Base-by-base conservation (phyloP, 345 rosid species). In the Aquilaria malaccensis region DNA sequence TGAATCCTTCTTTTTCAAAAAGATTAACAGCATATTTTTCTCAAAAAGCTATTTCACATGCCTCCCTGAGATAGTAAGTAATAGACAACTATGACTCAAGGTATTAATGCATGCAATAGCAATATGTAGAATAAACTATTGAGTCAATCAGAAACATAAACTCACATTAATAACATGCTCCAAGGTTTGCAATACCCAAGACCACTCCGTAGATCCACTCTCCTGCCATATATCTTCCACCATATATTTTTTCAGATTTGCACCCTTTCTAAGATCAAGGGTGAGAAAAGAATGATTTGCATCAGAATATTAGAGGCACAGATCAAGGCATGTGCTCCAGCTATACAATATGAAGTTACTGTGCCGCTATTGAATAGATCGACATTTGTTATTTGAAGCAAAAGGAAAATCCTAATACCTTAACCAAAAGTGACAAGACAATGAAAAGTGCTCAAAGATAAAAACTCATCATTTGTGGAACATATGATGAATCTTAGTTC, bases 151-250 rank as follows among this genome's bases (percentile, higher is more conserved):
- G 1, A 22, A 22, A 14, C 29, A 33, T 46, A 68, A 74, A 73
- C 77, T 77, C 75, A 73, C 68, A 64, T 62, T 70, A 65, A 56
- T 54, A 31, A 76, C 97, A 73, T 89, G 89, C 99, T 87, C 87
- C 85, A 89, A 80, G 79, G 61, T 75, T 60, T 84, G 89, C 52
- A 93, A 71, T 56, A 85, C 92, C 95, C 92, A 87, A 10, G 85
- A 77, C 37, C 77, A 94, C 61, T 65, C 67, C 13, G 83, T 76
- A 62, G 96, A 87, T 70, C 61, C 71, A 52, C 69, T 72, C 70
- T 93, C 92, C 69, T 87, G 87, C 96, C 97, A 93, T 58, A 93
- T 93, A 62, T 80, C 96, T 66, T 93, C 95, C 31, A 89, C 84
- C 81, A 86, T 83, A 52, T 85, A 81, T 46, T 94, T 79, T 13